These are phyloP conservation scores for Asterionellopsis glacialis DNA, from an alignment of 108 stramenopile species.

Conservation along the genomic window DNA sequence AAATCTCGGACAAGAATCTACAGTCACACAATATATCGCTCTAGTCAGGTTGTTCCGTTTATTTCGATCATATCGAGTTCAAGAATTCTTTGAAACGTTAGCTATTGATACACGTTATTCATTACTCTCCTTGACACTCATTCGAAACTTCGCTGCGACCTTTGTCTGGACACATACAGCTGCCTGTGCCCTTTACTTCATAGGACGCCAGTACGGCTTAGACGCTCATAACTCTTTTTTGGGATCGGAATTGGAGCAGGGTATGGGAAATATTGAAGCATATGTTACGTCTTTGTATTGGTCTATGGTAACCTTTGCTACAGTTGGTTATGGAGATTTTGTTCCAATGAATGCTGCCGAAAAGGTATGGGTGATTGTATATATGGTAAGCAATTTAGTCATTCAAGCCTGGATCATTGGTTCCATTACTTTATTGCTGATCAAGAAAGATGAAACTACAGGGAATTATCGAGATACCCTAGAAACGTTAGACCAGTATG, in stretches of 20 bases:
- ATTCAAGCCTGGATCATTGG: conserved; percentile 41
- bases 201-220: conserved; percentile 36
- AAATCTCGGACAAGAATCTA: conserved; percentile 13
- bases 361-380: conserved; percentile 30
- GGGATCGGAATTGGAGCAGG: conserved; percentile 20
- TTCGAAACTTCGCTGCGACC: conserved; percentile 37
- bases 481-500: conserved; percentile 16
- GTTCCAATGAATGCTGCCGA: conserved; percentile 27
- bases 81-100: conserved; percentile 27
- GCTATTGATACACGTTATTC: conserved; percentile 33
- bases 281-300: conserved; percentile 48
- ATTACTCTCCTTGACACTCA: conserved; percentile 31
- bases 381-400: conserved; percentile 41
- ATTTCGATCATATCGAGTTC: conserved; percentile 30
- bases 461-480: conserved; percentile 44
- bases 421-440: conserved; percentile 41
- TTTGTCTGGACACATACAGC: conserved; percentile 21
- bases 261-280: conserved; percentile 27
- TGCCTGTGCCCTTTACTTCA: conserved; percentile 44
- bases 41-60: conserved; percentile 25
- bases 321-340: conserved; percentile 50
- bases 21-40: conserved; percentile 18
- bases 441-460: conserved; percentile 45
- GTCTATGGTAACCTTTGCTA: conserved; percentile 44
- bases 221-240: conserved; percentile 32